phyloP scores from a whole-genome alignment of 345 rosid species.

The Acer negundo region DNA sequence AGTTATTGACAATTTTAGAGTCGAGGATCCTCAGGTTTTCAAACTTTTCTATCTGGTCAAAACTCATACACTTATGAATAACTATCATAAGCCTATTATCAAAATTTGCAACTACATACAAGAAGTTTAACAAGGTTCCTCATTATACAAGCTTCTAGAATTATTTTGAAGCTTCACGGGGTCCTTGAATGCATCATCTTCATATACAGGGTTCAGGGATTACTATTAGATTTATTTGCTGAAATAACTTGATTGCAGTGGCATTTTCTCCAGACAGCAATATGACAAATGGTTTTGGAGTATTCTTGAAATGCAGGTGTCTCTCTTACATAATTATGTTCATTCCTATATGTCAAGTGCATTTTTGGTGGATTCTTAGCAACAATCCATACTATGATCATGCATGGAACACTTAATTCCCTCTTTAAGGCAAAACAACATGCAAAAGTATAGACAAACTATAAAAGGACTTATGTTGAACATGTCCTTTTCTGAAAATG shows the following conservation, averaged over 20 bases:
- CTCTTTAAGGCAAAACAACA: too few relatives aligned
- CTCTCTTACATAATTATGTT: neutral
- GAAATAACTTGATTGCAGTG: neutral
- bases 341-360: neutral
- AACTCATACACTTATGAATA: neutral
- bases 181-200: neutral
- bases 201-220: neutral
- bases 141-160: neutral
- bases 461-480: too few relatives aligned
- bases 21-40: neutral
- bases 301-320: neutral
- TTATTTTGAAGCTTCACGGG: neutral
- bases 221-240: neutral
- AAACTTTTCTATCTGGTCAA: neutral
- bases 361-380: neutral
- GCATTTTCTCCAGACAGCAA: neutral
- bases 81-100: neutral
- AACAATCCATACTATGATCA: neutral
- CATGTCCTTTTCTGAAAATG: neutral
- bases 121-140: constrained; percentile 3
- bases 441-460: too few relatives aligned
- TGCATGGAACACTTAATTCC: too few relatives aligned
- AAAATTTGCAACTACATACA: neutral
- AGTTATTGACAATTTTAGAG: neutral
- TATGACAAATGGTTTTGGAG: neutral